Evolutionary conservation across 1,139 yeast species (phyloP).

Genomic region (Candida mesenterica): DNA sequence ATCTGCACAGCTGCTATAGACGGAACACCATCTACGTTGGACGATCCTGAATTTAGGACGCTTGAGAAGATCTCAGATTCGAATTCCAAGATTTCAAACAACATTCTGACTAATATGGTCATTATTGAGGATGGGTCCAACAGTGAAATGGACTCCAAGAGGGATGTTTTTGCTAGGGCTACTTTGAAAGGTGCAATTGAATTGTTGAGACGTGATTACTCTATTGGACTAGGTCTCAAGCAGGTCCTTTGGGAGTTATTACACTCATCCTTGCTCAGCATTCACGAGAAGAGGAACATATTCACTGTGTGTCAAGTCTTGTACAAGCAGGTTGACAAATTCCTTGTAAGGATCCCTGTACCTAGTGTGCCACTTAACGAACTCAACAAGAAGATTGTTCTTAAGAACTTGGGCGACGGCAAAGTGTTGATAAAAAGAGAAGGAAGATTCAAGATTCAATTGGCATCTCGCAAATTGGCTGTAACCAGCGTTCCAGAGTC

Average conservation of each 20-base stretch:
- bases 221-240: conserved; percentile 62
- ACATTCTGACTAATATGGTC: conserved; percentile 34
- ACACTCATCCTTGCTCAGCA: conserved; percentile 57
- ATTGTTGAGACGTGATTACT: conserved; percentile 62
- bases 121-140: conserved; percentile 51
- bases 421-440: conserved; percentile 43
- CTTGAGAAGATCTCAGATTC: conserved; percentile 26
- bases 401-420: conserved; percentile 50
- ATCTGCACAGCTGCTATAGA: conserved; percentile 69
- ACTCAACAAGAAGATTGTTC: conserved; percentile 56
- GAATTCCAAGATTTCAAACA: conserved; percentile 13
- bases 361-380: conserved; percentile 58
- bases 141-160: conserved; percentile 45
- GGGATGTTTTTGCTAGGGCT: conserved; percentile 41
- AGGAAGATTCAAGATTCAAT: conserved; percentile 46
- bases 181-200: conserved; percentile 65
- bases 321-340: conserved; percentile 61
- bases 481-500: not conserved
- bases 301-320: conserved; percentile 67
- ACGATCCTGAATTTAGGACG: conserved; percentile 57
- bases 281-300: conserved; percentile 60
- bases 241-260: conserved; percentile 67
- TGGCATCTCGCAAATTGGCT: conserved; percentile 23
- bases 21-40: conserved; percentile 54
- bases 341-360: conserved; percentile 57